Base-by-base conservation (phyloP, 192 early-diverging fungal genomes). In the Coemansia sp. region DNA sequence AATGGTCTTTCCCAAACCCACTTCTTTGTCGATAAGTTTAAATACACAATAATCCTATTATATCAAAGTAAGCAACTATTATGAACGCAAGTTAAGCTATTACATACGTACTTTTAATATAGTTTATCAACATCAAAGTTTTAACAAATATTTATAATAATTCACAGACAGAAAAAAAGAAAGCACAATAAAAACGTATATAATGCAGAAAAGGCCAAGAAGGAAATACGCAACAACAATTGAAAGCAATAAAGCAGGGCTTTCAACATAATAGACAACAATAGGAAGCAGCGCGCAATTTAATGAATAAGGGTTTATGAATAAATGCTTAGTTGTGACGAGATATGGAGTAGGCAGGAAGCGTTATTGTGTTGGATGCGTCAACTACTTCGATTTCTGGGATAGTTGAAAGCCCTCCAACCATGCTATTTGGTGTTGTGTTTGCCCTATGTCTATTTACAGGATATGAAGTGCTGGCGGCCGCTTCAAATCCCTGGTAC, bases 341-440 rank as follows among this genome's bases (percentile, higher is more conserved):
- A 11, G 41, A 16, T 15, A 64, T 37, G 8, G 61, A 65, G 36
- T 68, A 67, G 0, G 49, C 39, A 52, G 55, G 41, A 45, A 64
- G 58, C 5, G 48, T 36, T 19, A 62, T 62, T 22, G 40, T 26
- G 41, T 68, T 65, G 36, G 46, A 59, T 19, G 66, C 58, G 37
- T 76, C 74, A 15, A 67, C 47, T 13, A 76, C 26, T 11, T 70
- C 74, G 26, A 76, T 67, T 16, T 71, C 68, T 6, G 74, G 74
- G 15, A 71, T 71, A 26, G 61, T 54, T 19, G 74, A 63, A 51
- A 58, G 62, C 2, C 51, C 49, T 36, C 62, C 47, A 22, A 22
- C 51, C 51, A 56, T 63, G 26, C 57, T 59, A 19, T 41, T 41
- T 39, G 57, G 57, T 7, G 57, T 59, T 8, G 57, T 59, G 8